Evolutionary conservation across 768 basidiomycete species (phyloP), one percentile per base, ranked within the genome.

Genomic region (Psilocybe subaeruginosa): DNA sequence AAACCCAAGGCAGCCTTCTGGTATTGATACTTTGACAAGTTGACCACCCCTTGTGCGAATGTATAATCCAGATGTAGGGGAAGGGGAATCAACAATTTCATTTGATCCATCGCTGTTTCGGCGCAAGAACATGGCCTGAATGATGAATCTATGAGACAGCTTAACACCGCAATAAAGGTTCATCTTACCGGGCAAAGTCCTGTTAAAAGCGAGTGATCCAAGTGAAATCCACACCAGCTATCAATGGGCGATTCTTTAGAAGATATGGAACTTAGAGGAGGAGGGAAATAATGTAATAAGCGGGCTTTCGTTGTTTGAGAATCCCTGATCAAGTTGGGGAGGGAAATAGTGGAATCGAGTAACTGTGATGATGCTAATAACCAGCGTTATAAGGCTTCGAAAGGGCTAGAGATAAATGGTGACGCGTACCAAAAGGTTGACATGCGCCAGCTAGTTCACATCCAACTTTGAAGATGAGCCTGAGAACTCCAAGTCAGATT

Each of bases 271-370:
- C 76, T 81, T 1, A 81, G 72, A 29, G 81, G 69, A 8, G 88
- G 87, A 14, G 97, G 92, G 69, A 95, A 99, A 74, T 99, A 99
- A 71, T 99, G 97, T n/a, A 99, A 79, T 11, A 99, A 83, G 33
- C 97, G 85, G 3, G 93, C 97, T 73, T 99, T 99, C 41, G 87
- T 91, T 4, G 92, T 93, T 68, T 91, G 88, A 7, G 93, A 93
- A 2, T 82, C 81, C 16, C 80, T 74, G 69, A 99, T 91, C 52
- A 99, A 76, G 14, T 84, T 73, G 6, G 87, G 82, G 23, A 99
- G 77, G 8, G 92, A 90, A 49, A 91, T 67, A 0, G 86, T 86
- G 1, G 84, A 75, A 71, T 93, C 90, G 2, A 80, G 79, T 46
- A 93, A 71, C 63, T 91, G 83, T 37, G 86, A 75, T 12, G 89